Conservation (phyloP, 225 moss, liverwort and hornwort species). For the Ulota crispa region DNA sequence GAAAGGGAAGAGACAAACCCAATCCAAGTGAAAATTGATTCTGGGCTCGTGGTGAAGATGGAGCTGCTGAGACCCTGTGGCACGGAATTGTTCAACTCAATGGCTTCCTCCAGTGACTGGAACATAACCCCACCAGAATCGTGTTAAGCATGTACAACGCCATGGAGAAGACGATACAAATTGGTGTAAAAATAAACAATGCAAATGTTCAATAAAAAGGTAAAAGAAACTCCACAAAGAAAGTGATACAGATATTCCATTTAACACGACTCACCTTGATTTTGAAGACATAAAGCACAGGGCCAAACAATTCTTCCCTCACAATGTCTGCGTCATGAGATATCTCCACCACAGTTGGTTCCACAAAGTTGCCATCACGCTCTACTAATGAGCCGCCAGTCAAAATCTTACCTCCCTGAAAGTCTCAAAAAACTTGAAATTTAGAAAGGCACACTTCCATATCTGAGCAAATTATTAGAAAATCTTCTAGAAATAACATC, state of each 20-base stretch:
- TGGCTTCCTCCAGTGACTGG: slow-evolving; percentile 87
- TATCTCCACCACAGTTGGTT: slow-evolving; percentile 86
- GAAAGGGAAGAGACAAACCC: slow-evolving; percentile 54
- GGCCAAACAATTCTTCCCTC: slow-evolving; percentile 84
- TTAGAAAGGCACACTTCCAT: neutral
- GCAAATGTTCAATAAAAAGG: neutral
- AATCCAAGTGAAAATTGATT: slow-evolving; percentile 89
- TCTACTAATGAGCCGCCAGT: slow-evolving; percentile 75
- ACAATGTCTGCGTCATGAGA: slow-evolving; percentile 76
- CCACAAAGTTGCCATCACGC: slow-evolving; percentile 76
- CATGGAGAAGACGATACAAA: neutral
- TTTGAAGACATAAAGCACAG: slow-evolving; percentile 81
- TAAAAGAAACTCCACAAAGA: neutral
- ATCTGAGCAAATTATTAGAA: neutral
- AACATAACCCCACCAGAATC: slow-evolving; percentile 9
- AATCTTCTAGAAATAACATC: neutral
- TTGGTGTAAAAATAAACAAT: neutral
- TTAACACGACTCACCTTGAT: slow-evolving; percentile 61
- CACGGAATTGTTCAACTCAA: slow-evolving; percentile 86
- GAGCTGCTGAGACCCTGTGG: slow-evolving; percentile 95
- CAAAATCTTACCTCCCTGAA: slow-evolving; percentile 77
- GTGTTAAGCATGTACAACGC: neutral
- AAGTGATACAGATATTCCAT: neutral
- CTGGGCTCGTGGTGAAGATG: slow-evolving; percentile 76
- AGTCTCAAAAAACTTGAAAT: neutral